Percentiles rank a stretch among this genome's conserved stretches.
These are phyloP conservation scores for Cladosporium sphaerospermum DNA, from an alignment of 2,329 filamentous ascomycete genomes.

Conservation along the genomic window DNA sequence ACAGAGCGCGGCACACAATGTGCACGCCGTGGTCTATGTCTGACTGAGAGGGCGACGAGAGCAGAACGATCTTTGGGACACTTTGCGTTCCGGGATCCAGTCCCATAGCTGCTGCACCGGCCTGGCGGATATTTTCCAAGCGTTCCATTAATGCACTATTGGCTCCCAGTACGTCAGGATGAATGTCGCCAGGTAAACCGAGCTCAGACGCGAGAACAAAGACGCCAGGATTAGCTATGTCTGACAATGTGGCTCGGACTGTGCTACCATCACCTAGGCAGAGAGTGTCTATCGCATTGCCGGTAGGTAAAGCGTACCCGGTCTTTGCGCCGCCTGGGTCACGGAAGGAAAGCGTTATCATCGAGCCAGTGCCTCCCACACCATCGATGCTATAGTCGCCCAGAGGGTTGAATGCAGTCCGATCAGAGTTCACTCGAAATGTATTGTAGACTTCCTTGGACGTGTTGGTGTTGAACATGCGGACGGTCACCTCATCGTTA, in stretches of 20 bases:
- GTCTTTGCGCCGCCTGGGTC: conserved; percentile 59
- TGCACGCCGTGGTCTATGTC: conserved; percentile 23
- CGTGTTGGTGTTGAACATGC: conserved; percentile 67
- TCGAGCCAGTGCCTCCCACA: conserved; percentile 52
- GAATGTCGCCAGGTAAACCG: conserved; percentile 44
- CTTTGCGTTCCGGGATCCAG: conserved; percentile 44
- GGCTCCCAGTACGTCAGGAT: conserved; percentile 49
- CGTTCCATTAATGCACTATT: conserved; percentile 43
- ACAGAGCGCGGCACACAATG: conserved; percentile 39
- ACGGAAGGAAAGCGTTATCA: conserved; percentile 55
- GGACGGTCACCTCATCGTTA: conserved; percentile 42
- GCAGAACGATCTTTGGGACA: conserved; percentile 58
- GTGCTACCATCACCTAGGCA: conserved; percentile 29
- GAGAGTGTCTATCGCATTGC: conserved; percentile 48
- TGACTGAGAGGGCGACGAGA: conserved; percentile 30
- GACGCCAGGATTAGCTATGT: conserved; percentile 58
- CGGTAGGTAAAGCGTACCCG: conserved; percentile 55
- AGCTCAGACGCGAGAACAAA: conserved; percentile 54
- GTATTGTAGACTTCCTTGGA: conserved; percentile 55
- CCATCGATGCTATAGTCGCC: conserved; percentile 60
- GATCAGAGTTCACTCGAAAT: conserved; percentile 49
- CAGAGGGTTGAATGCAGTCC: conserved; percentile 29
- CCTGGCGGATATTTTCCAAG: conserved; percentile 53
- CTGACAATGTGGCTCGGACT: conserved; percentile 52
- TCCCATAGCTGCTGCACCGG: conserved; percentile 57